Evolutionary conservation across 768 basidiomycete species (phyloP).

Genomic region (Suillus cothurnatus): DNA sequence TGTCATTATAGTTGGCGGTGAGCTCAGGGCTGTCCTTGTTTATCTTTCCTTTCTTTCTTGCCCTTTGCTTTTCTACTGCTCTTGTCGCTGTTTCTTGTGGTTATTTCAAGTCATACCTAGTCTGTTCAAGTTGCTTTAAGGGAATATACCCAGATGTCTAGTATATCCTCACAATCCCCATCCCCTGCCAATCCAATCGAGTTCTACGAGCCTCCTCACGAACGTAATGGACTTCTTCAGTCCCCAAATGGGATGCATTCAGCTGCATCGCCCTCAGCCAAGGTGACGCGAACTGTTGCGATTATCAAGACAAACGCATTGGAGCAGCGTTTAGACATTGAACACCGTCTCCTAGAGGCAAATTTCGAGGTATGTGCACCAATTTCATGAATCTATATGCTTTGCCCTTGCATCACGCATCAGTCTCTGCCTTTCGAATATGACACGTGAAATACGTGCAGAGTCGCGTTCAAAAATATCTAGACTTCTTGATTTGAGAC

Average conservation of each 20-base stretch:
- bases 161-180: conserved; percentile 14
- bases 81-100: conserved; percentile 18
- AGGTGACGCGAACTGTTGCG: conserved; percentile 66
- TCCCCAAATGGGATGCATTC: conserved; percentile 11
- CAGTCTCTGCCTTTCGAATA: background rate
- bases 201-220: conserved; percentile 18
- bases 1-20: conserved; percentile 4
- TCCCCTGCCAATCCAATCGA: conserved; percentile 19
- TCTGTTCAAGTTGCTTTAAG: conserved; percentile 12
- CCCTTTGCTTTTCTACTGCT: conserved; percentile 9
- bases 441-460: conserved; percentile 11
- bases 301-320: conserved; percentile 85
- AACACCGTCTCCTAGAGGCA: conserved; percentile 75
- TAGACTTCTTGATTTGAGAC: conserved; percentile 5
- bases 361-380: conserved; percentile 69
- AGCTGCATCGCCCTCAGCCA: conserved; percentile 13
- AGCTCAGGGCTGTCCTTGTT: conserved; percentile 9
- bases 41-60: conserved; percentile 21
- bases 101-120: conserved; percentile 22
- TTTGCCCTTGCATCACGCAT: background rate
- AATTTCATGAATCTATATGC: background rate
- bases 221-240: conserved; percentile 4
- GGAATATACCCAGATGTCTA: conserved; percentile 18
- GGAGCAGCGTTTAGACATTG: conserved; percentile 74
- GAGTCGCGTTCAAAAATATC: background rate